phyloP scores from a whole-genome alignment of 352 stramenopile genomes.

The Globisporangium cederbergense region DNA sequence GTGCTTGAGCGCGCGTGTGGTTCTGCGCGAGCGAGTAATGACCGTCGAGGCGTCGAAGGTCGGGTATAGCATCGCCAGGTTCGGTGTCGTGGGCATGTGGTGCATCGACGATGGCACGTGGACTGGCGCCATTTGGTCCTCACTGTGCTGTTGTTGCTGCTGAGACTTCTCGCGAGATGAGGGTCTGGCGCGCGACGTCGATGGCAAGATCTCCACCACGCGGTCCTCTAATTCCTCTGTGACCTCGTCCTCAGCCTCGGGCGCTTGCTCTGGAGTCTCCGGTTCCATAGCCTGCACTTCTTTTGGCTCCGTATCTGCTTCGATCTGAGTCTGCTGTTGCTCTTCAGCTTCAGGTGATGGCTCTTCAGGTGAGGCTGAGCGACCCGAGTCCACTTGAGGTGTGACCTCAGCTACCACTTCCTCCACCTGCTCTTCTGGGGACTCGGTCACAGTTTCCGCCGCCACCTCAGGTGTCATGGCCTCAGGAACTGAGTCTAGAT shows the following conservation, averaged over 20 bases:
- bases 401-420: background rate
- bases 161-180: conserved; percentile 4
- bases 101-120: conserved; percentile 11
- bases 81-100: conserved; percentile 26
- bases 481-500: background rate
- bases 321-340: background rate
- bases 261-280: conserved; percentile 5
- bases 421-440: background rate
- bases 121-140: background rate
- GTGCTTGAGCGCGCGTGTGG: conserved; percentile 28
- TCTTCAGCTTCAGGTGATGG: background rate
- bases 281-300: background rate
- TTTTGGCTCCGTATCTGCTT: background rate
- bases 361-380: background rate
- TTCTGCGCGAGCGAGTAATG: conserved; percentile 30
- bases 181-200: conserved; percentile 1
- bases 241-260: conserved; percentile 10
- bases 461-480: background rate
- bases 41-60: conserved; percentile 4
- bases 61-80: conserved; percentile 18
- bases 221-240: conserved; percentile 8
- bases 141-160: background rate
- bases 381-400: background rate
- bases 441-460: background rate
- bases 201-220: conserved; percentile 9